Base-by-base conservation (phyloP, 2,329 filamentous ascomycete species). In the Zasmidium citrigriseum region DNA sequence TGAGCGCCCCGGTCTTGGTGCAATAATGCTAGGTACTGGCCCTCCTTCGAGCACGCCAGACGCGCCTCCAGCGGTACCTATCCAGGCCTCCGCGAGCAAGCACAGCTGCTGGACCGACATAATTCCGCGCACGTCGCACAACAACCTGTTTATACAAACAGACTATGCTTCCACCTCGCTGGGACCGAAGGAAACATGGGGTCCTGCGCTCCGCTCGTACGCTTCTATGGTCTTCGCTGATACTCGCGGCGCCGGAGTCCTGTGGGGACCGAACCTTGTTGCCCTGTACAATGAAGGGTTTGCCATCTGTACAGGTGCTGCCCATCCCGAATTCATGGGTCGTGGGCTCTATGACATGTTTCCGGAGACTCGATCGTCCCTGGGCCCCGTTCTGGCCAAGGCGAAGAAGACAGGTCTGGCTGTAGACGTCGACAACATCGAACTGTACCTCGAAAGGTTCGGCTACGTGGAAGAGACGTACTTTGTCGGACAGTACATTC, bases 211-310 rank as follows among this genome's bases (percentile, higher is more conserved):
- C 3, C 64, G 66, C n/a, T 46, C 56, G 18, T 64, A 65, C 46
- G 20, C 58, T 21, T 41, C 54, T n/a, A 64, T 64, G 64, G 25
- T 63, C 29, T 64, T 66, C 58, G 55, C 66, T 18, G 65, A 67
- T 49, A 58, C 53, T 29, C 52, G 65, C 34, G 38, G 23, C 18
- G 55, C 61, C 20, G 47, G 57, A 18, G 25, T 70, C 12, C 66
- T 62, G 46, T 70, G 62, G 71, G 73, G 73, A 3, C 55, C 67
- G 3, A 64, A 74, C 3, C 0, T 61, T 68, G 69, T 67, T 20
- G 72, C 74, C 62, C 52, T 77, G 21, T 76, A 76, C 64, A 77
- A 77, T 38, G 70, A 74, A 29, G 59, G 65, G 1, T 76, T 75
- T 22, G 64, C 72, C 4, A 60, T 70, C 22, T 58, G 73, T 5